Evolutionary conservation across 2,329 filamentous ascomycete species (phyloP).

Genomic region (Epicoccum nigrum): DNA sequence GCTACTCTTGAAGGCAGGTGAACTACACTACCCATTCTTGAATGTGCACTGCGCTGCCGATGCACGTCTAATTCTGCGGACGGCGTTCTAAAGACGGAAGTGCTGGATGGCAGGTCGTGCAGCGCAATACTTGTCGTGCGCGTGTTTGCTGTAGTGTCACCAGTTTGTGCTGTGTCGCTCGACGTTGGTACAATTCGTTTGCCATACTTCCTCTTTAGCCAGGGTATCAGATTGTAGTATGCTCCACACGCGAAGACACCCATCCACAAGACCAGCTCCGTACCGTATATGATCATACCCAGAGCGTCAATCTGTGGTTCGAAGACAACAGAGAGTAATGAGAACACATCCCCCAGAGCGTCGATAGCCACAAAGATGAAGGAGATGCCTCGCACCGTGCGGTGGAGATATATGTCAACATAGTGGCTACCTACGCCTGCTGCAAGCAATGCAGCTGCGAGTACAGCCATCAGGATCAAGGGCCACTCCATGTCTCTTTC

Average conservation of each 20-base stretch:
- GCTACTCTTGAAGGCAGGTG: constrained; percentile 15
- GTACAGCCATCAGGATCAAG: constrained; percentile 67
- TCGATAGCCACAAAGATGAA: constrained; percentile 75
- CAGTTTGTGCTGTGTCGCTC: background rate
- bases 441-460: constrained; percentile 68
- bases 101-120: constrained; percentile 63
- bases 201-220: constrained; percentile 52
- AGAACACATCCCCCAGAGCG: constrained; percentile 71
- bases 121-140: constrained; percentile 46
- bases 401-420: constrained; percentile 69
- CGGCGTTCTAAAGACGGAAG: constrained; percentile 67
- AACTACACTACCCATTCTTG: constrained; percentile 2
- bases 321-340: constrained; percentile 68
- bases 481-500: constrained; percentile 63
- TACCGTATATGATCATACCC: constrained; percentile 70
- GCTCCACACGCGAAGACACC: constrained; percentile 70
- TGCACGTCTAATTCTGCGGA: constrained; percentile 48
- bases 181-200: background rate
- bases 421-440: constrained; percentile 72
- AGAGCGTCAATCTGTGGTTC: constrained; percentile 64
- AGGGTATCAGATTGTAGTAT: constrained; percentile 68
- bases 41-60: constrained; percentile 22
- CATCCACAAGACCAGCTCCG: constrained; percentile 69
- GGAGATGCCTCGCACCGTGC: constrained; percentile 72
- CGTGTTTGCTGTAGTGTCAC: constrained; percentile 1